phyloP scores from a whole-genome alignment of 2,329 filamentous ascomycete species.

The Hypoxylon sp. region DNA sequence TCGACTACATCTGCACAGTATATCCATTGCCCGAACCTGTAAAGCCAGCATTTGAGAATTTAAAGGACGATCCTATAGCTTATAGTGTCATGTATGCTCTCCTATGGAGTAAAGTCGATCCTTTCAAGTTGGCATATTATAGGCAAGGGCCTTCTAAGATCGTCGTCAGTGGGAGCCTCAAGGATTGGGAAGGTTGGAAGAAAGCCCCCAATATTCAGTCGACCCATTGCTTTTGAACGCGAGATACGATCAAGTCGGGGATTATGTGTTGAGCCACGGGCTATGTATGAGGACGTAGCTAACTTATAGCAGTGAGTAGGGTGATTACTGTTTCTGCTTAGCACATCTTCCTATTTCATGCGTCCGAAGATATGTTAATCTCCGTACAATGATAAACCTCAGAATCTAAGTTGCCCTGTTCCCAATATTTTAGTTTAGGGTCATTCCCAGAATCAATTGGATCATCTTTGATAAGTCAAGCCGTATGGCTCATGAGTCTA shows the following conservation, averaged over 20 bases:
- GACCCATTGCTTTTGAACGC: slow-evolving; percentile 30
- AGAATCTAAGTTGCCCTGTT: neutral
- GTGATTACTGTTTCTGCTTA: neutral
- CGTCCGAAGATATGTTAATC: neutral
- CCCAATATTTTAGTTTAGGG: slow-evolving; percentile 14
- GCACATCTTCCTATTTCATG: neutral
- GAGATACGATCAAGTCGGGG: slow-evolving; percentile 28
- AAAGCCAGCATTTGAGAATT: slow-evolving; percentile 17
- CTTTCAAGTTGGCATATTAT: neutral
- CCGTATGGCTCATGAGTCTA: slow-evolving; percentile 34
- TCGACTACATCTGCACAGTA: slow-evolving; percentile 23
- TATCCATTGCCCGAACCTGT: slow-evolving; percentile 14
- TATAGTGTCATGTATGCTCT: slow-evolving; percentile 14
- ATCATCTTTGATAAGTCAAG: slow-evolving; percentile 38
- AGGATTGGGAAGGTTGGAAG: slow-evolving; percentile 35
- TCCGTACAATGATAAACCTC: neutral
- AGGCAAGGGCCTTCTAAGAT: slow-evolving; percentile 34
- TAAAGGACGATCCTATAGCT: slow-evolving; percentile 22
- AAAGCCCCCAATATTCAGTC: slow-evolving; percentile 30
- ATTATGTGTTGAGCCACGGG: slow-evolving; percentile 33
- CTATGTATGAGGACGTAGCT: neutral
- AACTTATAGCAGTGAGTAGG: neutral
- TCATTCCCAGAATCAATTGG: slow-evolving; percentile 43
- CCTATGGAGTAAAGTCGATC: neutral
- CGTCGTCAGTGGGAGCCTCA: slow-evolving; percentile 27